Conservation (phyloP, 2,329 filamentous ascomycete genomes). For the Ceratocystis destructans region DNA sequence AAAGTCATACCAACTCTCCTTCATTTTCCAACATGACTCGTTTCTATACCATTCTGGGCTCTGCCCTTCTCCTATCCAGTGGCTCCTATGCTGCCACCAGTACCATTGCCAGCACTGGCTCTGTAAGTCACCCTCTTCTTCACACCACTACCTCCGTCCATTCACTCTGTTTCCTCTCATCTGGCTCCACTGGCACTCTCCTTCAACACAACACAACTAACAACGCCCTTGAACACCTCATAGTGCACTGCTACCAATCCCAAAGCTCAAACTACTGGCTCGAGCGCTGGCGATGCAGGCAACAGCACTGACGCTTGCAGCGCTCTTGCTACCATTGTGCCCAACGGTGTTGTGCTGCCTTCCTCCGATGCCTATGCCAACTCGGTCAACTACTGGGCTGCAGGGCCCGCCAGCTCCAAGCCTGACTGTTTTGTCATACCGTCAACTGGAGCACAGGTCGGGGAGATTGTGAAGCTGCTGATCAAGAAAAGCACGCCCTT, state of each 20-base stretch:
- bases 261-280: neutral
- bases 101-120: neutral
- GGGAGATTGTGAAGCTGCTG: slow-evolving; percentile 4
- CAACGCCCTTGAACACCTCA: neutral
- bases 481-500: slow-evolving; percentile 26
- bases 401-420: neutral
- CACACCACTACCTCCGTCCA: neutral
- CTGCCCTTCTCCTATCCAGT: neutral
- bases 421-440: slow-evolving; percentile 10
- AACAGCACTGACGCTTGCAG: neutral
- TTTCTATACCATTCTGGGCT: neutral
- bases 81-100: neutral
- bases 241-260: neutral
- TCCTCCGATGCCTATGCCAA: slow-evolving; percentile 4
- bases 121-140: neutral
- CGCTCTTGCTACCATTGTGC: neutral
- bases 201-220: no score
- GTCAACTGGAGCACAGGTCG: neutral
- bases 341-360: slow-evolving; percentile 6
- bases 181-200: no score
- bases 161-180: neutral
- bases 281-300: neutral
- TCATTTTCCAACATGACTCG: slow-evolving; percentile 4
- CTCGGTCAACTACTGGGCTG: slow-evolving; percentile 7
- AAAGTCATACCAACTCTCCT: neutral